Conservation (phyloP, 306 rosid species). For the Rosa lucieae region DNA sequence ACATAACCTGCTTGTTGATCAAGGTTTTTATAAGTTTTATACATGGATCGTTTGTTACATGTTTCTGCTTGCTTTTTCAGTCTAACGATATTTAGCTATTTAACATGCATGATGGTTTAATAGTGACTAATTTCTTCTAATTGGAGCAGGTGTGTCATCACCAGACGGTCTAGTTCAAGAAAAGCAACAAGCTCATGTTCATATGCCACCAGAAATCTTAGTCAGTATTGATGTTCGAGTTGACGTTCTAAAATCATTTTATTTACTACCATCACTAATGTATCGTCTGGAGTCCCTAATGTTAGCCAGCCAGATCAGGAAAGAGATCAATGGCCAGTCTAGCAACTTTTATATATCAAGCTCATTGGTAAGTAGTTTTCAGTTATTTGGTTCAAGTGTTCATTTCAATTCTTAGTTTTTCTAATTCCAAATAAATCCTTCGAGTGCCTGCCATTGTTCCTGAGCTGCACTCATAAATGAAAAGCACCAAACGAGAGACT, state of each 20-base stretch:
- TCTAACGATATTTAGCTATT: not conserved
- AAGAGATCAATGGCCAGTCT: slow-evolving; percentile 47
- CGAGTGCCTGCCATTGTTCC: not conserved
- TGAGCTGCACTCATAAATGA: not conserved
- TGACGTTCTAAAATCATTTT: slow-evolving; percentile 60
- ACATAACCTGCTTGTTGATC: slow-evolving; percentile 80
- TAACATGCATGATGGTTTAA: not conserved
- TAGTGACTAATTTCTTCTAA: slow-evolving; percentile 11
- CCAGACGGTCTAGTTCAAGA: slow-evolving; percentile 29
- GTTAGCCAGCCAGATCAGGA: slow-evolving; percentile 86
- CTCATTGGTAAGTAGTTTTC: slow-evolving; percentile 56
- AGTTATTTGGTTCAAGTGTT: slow-evolving; percentile 14
- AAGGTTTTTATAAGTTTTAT: slow-evolving; percentile 52
- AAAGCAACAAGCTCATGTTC: slow-evolving; percentile 63
- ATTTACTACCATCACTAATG: slow-evolving; percentile 83
- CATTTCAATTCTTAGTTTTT: slow-evolving; percentile 7
- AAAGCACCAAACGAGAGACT: not conserved
- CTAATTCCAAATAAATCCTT: not conserved
- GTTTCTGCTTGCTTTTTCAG: not conserved
- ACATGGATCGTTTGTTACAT: slow-evolving; percentile 4
- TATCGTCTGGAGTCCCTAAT: slow-evolving; percentile 74
- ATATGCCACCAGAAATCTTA: slow-evolving; percentile 86
- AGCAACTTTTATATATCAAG: slow-evolving; percentile 48
- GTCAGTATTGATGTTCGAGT: slow-evolving; percentile 51
- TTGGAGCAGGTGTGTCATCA: slow-evolving; percentile 39